Evolutionary conservation across 768 basidiomycete genomes (phyloP).

Genomic region (Calocybe cyanea): DNA sequence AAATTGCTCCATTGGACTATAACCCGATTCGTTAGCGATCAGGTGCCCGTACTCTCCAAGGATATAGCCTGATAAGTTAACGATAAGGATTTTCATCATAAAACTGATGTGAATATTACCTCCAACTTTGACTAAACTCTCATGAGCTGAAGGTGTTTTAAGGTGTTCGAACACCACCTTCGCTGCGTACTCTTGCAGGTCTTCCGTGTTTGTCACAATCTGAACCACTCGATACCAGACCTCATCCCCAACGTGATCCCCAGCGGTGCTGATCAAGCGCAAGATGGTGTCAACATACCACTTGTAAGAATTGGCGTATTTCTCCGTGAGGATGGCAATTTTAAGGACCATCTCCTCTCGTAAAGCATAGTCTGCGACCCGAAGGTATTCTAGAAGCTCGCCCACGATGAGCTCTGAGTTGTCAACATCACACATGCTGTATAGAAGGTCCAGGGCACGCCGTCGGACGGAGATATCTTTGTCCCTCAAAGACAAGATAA

Average conservation of each 20-base stretch:
- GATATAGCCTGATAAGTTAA: conserved; percentile 69
- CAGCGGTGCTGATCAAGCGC: conserved; percentile 92
- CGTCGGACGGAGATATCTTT: conserved; percentile 96
- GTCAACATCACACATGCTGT: conserved; percentile 99
- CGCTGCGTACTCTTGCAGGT: conserved; percentile 94
- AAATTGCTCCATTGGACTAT: conserved; percentile 93
- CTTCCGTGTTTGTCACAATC: conserved; percentile 97
- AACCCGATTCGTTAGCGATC: conserved; percentile 91
- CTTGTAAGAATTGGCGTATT: conserved; percentile 95
- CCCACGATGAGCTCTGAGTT: conserved; percentile 96
- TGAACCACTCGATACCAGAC: conserved; percentile 99
- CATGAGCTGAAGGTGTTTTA: conserved; percentile 79
- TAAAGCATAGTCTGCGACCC: conserved; percentile 94
- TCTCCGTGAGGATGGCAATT: conserved; percentile 98
- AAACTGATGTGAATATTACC: conserved; percentile 43
- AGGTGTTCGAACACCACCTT: conserved; percentile 89
- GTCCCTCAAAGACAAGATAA: conserved; percentile 91
- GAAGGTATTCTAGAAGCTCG: conserved; percentile 89
- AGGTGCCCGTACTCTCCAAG: conserved; percentile 98
- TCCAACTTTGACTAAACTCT: conserved; percentile 94
- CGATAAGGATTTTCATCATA: neutral
- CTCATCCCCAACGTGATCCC: conserved; percentile 98
- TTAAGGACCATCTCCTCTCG: conserved; percentile 99
- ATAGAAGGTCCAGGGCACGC: conserved; percentile 90
- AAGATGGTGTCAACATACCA: conserved; percentile 99